Base-by-base conservation (phyloP, 495 filamentous ascomycete genomes). In the Hypoxylon rickii region DNA sequence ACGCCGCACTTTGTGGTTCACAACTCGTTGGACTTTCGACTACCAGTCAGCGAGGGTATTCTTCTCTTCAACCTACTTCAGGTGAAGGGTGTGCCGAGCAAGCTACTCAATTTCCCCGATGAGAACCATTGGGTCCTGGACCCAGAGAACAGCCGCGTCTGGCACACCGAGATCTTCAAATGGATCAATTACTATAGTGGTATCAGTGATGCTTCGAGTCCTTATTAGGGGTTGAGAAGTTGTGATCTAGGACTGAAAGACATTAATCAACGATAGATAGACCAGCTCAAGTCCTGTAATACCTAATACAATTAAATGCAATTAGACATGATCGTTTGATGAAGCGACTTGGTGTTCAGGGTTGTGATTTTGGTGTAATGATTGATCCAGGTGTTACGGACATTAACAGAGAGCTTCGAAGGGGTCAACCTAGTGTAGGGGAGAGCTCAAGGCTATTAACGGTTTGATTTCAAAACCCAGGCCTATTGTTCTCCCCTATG, bases 1-100 rank as follows among this genome's bases (percentile, higher is more conserved):
- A 92, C 89, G 16, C 89, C 89, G 20, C 85, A 89, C 55, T 67
- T 76, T 18, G 80, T 92, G 48, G 88, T 92, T 36, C 89, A 91
- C 70, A 89, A 81, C 51, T 83, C 85, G 48, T 69, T 87, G 15
- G 89, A 92, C 64, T 92, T 88, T 65, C 79, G 89, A 11, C 67
- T 91, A 18, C 84, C 87, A 0, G 77, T 90, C 31, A 73, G 67
- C 34, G 88, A 90, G 57, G 88, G 89, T 0, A 71, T 91, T 20
- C 79, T 86, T 5, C 83, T 85, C 13, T 91, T 92, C 68, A 88
- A 91, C 59, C 77, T 87, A 12, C 73, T 92, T 29, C 88, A 92
- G 71, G 80, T 71, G 16, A 63, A 73, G 41, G 80, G 80, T 87
- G 50, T 84, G 7, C 83, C 84, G 16, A 86, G 82, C 61, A 75